phyloP scores from a whole-genome alignment of 2,329 filamentous ascomycete species.

The Aspergillus intermedius region DNA sequence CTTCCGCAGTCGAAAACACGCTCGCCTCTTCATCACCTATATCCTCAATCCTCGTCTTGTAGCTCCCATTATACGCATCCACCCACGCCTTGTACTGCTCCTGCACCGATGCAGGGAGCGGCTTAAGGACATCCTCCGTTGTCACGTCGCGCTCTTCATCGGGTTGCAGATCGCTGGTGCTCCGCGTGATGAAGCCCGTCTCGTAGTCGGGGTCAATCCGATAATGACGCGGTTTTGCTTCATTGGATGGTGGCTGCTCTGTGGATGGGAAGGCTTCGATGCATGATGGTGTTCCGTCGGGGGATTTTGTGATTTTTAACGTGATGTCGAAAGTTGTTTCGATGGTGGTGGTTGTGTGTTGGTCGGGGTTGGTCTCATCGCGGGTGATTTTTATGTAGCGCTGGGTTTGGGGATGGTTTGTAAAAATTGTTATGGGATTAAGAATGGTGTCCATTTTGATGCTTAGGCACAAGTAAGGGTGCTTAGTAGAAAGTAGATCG shows the following conservation, averaged over 20 bases:
- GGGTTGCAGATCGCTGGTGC: conserved; percentile 3
- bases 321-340: conserved; percentile 11
- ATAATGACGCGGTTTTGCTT: conserved; percentile 6
- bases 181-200: conserved; percentile 13
- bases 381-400: conserved; percentile 10
- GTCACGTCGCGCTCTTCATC: conserved; percentile 3
- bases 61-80: conserved; percentile 7
- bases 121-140: conserved; percentile 4
- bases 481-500: too few species aligned
- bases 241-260: neutral
- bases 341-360: conserved; percentile 2
- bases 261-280: neutral
- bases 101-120: conserved; percentile 6
- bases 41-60: conserved; percentile 7
- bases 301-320: conserved; percentile 5
- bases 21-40: conserved; percentile 4
- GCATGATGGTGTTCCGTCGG: conserved; percentile 1
- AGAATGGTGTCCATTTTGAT: conserved; percentile 1
- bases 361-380: conserved; percentile 11
- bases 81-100: conserved; percentile 13
- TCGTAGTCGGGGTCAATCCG: conserved; percentile 15
- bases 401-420: conserved; percentile 8
- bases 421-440: conserved; percentile 10
- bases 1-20: conserved; percentile 6
- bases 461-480: too few species aligned